Base-by-base conservation (phyloP, 2,329 filamentous ascomycete species). In the Parasarocladium wereldwijsianum region DNA sequence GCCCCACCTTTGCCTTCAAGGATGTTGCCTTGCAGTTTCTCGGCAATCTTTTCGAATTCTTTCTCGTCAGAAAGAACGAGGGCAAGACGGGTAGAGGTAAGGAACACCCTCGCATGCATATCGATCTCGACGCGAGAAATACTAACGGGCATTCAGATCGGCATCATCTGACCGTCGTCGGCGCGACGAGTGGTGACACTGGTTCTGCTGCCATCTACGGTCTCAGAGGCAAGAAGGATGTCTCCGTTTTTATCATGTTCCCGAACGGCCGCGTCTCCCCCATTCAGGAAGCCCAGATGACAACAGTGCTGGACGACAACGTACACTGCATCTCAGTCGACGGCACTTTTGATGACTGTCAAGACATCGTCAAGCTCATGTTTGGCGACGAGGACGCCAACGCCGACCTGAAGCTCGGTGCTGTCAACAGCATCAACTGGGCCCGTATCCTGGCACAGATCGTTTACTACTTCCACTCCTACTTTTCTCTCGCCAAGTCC, bases 351-450 rank as follows among this genome's bases (percentile, higher is more conserved):
- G 87, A 96, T 47, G 85, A 96, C 50, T 96, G 90, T 57, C 87
- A 94, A 70, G 85, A 93, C 54, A 92, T 90, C 34, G 79, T 98
- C 50, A 96, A 98, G 59, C 76, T 81, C 2, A 68, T 98, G 29
- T 94, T 96, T 49, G 76, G 74, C 38, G 87, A 98, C 44, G 64
- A 77, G 3, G 75, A 85, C 32, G 79, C 82, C 50, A 96, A 96
- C 63, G 61, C 68, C 42, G 74, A 70, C 2, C 72, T 87, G 47
- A 84, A 83, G 41, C 76, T 96, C 24, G 87, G 81, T 23, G 87
- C 90, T 24, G 84, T 96, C 41, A 96, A 96, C 63, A 90, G 81
- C 26, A 96, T 96, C 60, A 96, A 96, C 60, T 94, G 79, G 70
- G 81, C 86, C 2, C 70, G 90, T 43, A 96, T 98, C 42, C 69